Evolutionary conservation across 2,329 filamentous ascomycete genomes (phyloP), one percentile per base, ranked within the genome.

Genomic region (Juglanconis oblonga): DNA sequence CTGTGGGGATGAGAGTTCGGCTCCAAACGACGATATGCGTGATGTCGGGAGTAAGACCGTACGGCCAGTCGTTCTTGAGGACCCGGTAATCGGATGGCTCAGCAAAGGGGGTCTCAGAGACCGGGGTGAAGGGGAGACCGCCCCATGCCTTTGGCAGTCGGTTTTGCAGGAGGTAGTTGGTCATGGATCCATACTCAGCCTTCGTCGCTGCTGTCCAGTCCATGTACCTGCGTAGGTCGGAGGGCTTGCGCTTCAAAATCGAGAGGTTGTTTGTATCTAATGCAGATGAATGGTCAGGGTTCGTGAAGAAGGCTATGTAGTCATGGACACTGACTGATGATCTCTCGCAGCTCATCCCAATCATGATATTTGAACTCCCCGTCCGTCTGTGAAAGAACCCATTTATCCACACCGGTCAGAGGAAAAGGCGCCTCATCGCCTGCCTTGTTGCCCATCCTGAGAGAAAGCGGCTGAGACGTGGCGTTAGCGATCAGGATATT

Each of bases 21-120:
- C 89, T 90, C 94, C 94, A 98, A 47, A 96, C 88, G 35, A 97
- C 91, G 24, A 97, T 83, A 72, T 98, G 94, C n/a, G 87, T 79
- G 66, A 88, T 84, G 57, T 81, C 81, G 0, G 79, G 71, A 1
- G 78, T 79, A 52, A 97, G 76, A 3, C 91, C 92, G 68, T 97
- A 97, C 0, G 94, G 94, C 93, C 92, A 98, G 79, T 97, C 93
- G 69, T 98, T 97, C 71, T 87, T 80, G 49, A 97, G 77, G 55
- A 96, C 88, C 63, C 86, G 86, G 71, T 82, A 87, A 72, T 88
- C 85, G 38, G 79, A 79, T 4, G 78, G 69, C 48, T 83, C 75
- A 31, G 77, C 71, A 64, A 88, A 86, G 9, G 84, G 84, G 32
- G 77, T 67, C 3, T 68, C 62, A 6, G 82, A 85, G 51, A 70